Evolutionary conservation across 2,329 filamentous ascomycete genomes (phyloP).

Genomic region (Colletotrichum spinosum): DNA sequence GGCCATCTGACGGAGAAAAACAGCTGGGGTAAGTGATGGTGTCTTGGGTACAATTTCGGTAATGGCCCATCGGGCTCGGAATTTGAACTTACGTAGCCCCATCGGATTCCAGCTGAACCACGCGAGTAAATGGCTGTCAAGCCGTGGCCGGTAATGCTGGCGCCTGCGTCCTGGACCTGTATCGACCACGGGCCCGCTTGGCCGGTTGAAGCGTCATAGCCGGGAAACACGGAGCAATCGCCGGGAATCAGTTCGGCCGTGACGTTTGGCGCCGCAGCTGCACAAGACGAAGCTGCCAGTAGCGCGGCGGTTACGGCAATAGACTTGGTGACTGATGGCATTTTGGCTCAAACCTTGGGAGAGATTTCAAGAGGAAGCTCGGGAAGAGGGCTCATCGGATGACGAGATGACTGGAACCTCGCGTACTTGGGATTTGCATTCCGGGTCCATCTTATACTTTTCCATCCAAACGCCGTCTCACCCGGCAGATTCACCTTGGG

Average conservation of each 20-base stretch:
- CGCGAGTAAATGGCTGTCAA: constrained; percentile 10
- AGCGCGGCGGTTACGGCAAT: neutral
- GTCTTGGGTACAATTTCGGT: neutral
- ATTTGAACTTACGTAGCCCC: constrained; percentile 15
- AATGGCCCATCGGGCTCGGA: constrained; percentile 6
- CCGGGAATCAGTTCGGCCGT: constrained; percentile 13
- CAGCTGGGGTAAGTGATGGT: neutral
- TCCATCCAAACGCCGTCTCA: neutral
- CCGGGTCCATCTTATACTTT: neutral
- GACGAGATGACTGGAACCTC: too few species aligned
- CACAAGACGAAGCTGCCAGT: neutral
- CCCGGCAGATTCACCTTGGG: neutral
- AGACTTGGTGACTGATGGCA: neutral
- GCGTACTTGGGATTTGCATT: too few species aligned
- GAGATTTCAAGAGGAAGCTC: neutral
- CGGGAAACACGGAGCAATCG: constrained; percentile 26
- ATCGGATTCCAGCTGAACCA: constrained; percentile 22
- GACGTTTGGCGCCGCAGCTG: constrained; percentile 9
- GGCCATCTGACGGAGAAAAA: constrained; percentile 3
- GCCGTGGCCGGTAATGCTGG: constrained; percentile 11
- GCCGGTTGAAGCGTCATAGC: constrained; percentile 10
- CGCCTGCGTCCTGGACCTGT: neutral
- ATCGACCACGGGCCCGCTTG: constrained; percentile 23
- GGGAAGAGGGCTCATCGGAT: neutral
- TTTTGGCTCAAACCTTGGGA: neutral